Evolutionary conservation across 1,284 basidiomycete genomes (phyloP).

Genomic region (Ceratobasidium sp.): DNA sequence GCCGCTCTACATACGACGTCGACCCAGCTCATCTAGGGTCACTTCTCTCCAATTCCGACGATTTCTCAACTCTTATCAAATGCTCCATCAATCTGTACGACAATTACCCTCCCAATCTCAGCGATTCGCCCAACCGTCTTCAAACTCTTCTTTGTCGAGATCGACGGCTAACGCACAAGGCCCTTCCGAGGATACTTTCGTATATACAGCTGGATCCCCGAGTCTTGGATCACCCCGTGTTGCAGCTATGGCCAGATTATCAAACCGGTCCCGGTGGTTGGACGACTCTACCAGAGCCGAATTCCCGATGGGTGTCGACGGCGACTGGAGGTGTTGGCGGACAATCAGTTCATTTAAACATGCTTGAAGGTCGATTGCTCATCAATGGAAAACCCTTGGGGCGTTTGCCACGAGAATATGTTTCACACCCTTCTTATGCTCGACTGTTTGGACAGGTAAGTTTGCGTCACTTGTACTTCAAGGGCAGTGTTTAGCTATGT

Average conservation of each 20-base stretch:
- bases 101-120: constrained; percentile 48
- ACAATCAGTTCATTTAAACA: constrained; percentile 55
- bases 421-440: constrained; percentile 42
- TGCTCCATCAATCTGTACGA: constrained; percentile 55
- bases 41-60: constrained; percentile 41
- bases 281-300: constrained; percentile 49
- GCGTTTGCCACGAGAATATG: constrained; percentile 38
- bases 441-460: constrained; percentile 44
- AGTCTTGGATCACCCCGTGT: constrained; percentile 55
- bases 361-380: constrained; percentile 57
- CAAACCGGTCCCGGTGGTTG: constrained; percentile 51
- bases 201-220: constrained; percentile 32
- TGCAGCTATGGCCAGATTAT: constrained; percentile 56
- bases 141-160: constrained; percentile 46
- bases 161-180: constrained; percentile 52
- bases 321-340: constrained; percentile 48
- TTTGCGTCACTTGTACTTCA: background rate
- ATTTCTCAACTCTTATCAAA: constrained; percentile 53
- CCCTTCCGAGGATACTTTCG: background rate
- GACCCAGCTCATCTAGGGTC: constrained; percentile 45
- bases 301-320: constrained; percentile 57
- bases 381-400: constrained; percentile 45
- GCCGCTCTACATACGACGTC: constrained; percentile 58
- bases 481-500: background rate
- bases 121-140: constrained; percentile 1